Base-by-base conservation (phyloP, 192 early-diverging fungal genomes). In the Podila horticola region DNA sequence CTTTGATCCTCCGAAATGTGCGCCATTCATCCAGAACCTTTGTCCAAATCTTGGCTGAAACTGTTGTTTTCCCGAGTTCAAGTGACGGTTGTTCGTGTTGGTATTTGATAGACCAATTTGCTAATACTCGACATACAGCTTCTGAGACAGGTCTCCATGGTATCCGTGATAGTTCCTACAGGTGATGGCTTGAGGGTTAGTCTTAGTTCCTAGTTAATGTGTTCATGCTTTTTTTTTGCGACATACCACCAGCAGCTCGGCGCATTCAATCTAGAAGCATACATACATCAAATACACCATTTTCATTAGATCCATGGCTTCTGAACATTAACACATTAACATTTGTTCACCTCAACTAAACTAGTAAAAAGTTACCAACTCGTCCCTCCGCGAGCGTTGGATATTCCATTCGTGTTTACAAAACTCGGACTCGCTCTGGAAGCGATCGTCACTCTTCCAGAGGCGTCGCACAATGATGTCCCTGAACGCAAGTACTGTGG, bases 371-470 rank as follows among this genome's bases (percentile, higher is more conserved):
- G 22, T 63, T 81, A 73, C 77, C 66, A 81, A 20, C 3, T 59
- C 17, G 0, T 64, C 30, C 57, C 60, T 72, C 36, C 77, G 59
- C 34, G 70, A 33, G 11, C 67, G 72, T 17, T 30, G 30, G 5
- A 81, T 81, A n/a, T 69, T 62, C 77, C 77, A 81, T 2, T 72
- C 60, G 13, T 64, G 62, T n/a, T 81, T 81, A 26, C 77, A 81
- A 66, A 81, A 81, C 11, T 81, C 77, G 22, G 45, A 13, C n/a
- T 81, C 77, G 36, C 34, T 81, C 61, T 72, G 70, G 9, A 64
- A 81, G 20, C 62, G 59, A 20, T 15, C 20, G 28, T 81, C 77
- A 9, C 33, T 33, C 64, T 73, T 81, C 77, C 77, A 81, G 10
- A 81, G 62, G 5, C 77, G 66, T 2, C 64, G 67, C 28, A 81